phyloP scores from a whole-genome alignment of 257 asterid species.

The Penstemon newberryi region DNA sequence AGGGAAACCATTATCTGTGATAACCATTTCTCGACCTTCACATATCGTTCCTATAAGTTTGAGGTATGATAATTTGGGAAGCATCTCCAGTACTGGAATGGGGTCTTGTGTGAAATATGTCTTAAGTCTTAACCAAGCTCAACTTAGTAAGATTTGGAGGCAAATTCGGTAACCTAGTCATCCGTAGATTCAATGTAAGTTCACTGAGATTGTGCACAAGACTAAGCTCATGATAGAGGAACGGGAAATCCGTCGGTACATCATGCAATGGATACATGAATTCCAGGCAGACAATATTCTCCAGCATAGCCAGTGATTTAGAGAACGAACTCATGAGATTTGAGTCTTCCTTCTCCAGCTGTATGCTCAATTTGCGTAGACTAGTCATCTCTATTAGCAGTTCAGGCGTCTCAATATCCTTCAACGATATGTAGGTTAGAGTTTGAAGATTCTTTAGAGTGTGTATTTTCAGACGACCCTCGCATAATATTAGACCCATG shows the following conservation, averaged over 20 bases:
- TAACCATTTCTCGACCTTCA: not conserved
- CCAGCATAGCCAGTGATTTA: slow-evolving; percentile 6
- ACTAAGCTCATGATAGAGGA: not conserved
- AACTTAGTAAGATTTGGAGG: slow-evolving; percentile 30
- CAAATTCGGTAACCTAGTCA: slow-evolving; percentile 17
- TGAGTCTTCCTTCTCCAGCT: not conserved
- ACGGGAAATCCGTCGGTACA: not conserved
- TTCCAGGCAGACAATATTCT: slow-evolving; percentile 13
- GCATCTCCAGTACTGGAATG: slow-evolving; percentile 19
- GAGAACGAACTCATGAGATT: slow-evolving; percentile 2
- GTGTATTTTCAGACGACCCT: not conserved
- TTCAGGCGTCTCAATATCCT: not conserved
- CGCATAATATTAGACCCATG: not conserved
- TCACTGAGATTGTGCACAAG: not conserved
- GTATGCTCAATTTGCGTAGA: slow-evolving; percentile 21
- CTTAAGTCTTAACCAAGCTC: not conserved
- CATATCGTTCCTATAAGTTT: not conserved
- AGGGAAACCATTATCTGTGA: slow-evolving; percentile 11
- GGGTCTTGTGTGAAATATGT: slow-evolving; percentile 14
- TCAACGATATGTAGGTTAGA: slow-evolving; percentile 14
- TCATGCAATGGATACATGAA: not conserved
- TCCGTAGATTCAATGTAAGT: slow-evolving; percentile 17
- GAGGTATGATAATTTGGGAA: slow-evolving; percentile 12
- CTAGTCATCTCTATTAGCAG: not conserved
- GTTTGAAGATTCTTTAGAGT: slow-evolving; percentile 21